Base-by-base conservation (phyloP, 495 filamentous ascomycete species). In the Aspergillus ostianus region DNA sequence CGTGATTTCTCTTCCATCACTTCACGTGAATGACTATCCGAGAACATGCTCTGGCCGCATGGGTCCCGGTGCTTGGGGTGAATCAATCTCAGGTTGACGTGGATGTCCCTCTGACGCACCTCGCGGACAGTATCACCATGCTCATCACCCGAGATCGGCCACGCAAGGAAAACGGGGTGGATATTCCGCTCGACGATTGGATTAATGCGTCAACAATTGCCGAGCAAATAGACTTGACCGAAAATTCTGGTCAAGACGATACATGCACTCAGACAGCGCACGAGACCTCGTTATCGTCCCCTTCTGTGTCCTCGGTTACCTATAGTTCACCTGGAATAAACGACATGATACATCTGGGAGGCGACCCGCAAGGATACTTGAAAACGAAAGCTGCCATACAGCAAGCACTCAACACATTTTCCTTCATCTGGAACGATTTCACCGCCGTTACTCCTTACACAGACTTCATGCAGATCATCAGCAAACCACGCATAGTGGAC, bases 11-110 rank as follows among this genome's bases (percentile, higher is more conserved):
- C 56, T 80, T n/a, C 49, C 61, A 51, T 48, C 75, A 12, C 56
- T 80, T 2, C 71, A 69, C 17, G 32, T 74, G 9, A 56, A 69
- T 0, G 56, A 58, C 3, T 77, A 72, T 47, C 77, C 77, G 4
- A 57, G 57, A 27, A 80, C 77, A 1, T 60, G 66, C 17, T 55
- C 70, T 15, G 78, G 78, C n/a, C 13, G 54, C 26, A 26, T 56
- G 54, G 54, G 20, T 13, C 7, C 36, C 41, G 6, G 54, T 56
- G 4, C 21, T 47, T 6, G 54, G 54, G 20, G 6, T 23, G 4
- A 9, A 12, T 6, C 8, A 13, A 2, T 7, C 12, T 7, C 7
- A 56, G 5, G 8, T 47, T 19, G 54, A 47, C 44, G 26, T 47
- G 2, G 23, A 47, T 0, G 6, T 1, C 21, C 20, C 54, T 4